Base-by-base conservation (phyloP, 768 basidiomycete genomes). In the Terana coerulea region DNA sequence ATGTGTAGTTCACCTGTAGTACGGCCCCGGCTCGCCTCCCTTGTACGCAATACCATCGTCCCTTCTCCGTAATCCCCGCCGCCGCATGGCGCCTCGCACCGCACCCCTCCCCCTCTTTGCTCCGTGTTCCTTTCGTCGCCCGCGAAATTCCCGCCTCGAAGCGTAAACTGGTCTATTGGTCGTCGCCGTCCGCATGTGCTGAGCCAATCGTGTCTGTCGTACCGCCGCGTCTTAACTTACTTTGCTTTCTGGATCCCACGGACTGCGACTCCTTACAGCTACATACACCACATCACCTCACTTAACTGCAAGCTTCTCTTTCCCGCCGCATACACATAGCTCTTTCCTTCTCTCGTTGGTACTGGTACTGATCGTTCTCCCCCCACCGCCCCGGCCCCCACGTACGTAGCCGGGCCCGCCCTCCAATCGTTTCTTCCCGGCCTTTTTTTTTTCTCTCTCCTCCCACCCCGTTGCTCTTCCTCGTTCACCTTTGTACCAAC, bases 361-460 rank as follows among this genome's bases (percentile, higher is more conserved):
- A 52, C 51, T 35, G 51, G 51, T 52, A 44, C 51, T 52, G 51
- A 40, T 52, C 12, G 39, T 40, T 15, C 15, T 15, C 39, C 12
- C n/a, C 39, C 39, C 39, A 40, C 39, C 39, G 49, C 49, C 40
- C n/a, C 10, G 49, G 49, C 49, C 39, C 45, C 25, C 52, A 9
- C 44, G 14, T 39, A 47, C 45, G 49, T 50, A 50, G 49, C 40
- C 8, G 39, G 49, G 49, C 39, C 49, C 22, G 34, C 22, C 52
- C 36, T 36, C 45, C 52, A 46, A 46, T 53, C 53, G 21, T 49
- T 54, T 54, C 24, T 21, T 19, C 12, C 26, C 24, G 29, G 12
- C 30, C 53, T 34, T 11, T 49, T 37, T 36, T 21, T 55, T 34
- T 50, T 45, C 36, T 14, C 12, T 53, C 6, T 26, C 11, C 28